Conservation (phyloP, 768 basidiomycete genomes). For the Tephrocybe sp. region DNA sequence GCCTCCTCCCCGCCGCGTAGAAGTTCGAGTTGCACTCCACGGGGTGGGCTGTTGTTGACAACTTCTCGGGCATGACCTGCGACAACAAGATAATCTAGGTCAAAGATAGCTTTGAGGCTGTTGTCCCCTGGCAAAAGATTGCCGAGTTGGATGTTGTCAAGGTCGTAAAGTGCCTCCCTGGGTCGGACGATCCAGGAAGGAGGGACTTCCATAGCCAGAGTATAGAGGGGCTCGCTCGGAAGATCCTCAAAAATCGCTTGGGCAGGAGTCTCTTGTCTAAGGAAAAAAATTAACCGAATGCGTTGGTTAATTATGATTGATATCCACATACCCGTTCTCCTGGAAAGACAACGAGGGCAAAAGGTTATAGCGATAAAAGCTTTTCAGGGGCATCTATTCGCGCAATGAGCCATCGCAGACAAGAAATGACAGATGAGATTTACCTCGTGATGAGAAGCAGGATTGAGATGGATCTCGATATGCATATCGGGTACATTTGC, state of each 20-base stretch:
- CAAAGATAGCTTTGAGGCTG: conserved; percentile 77
- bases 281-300: background rate
- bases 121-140: conserved; percentile 57
- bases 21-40: conserved; percentile 90
- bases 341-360: conserved; percentile 59
- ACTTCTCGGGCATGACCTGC: conserved; percentile 92
- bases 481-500: conserved; percentile 59
- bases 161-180: conserved; percentile 82
- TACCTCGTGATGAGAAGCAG: conserved; percentile 66
- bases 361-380: conserved; percentile 86
- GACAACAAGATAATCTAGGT: conserved; percentile 86
- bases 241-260: conserved; percentile 66
- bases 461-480: conserved; percentile 80
- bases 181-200: conserved; percentile 93
- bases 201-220: conserved; percentile 90
- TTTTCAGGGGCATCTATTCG: conserved; percentile 78
- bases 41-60: conserved; percentile 63
- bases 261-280: conserved; percentile 56
- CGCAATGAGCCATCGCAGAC: background rate
- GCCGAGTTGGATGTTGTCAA: conserved; percentile 91
- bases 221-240: conserved; percentile 87
- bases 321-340: conserved; percentile 56
- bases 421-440: conserved; percentile 10
- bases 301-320: background rate
- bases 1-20: conserved; percentile 35